Evolutionary conservation across 345 rosid genomes (phyloP), one percentile per base, ranked within the genome.

Genomic region (Populus nigra): DNA sequence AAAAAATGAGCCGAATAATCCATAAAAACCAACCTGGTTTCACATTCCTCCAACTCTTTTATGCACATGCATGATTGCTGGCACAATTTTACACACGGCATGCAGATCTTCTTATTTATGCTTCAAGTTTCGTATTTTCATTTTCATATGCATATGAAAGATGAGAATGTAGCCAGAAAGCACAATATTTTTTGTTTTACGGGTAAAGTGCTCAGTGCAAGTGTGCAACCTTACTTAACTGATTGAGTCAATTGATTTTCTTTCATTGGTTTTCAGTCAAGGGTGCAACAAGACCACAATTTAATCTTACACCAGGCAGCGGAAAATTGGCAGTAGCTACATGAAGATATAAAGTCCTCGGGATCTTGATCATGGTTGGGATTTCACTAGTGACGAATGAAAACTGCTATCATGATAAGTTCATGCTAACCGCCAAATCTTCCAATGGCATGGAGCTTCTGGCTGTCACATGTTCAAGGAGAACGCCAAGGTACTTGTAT

Each of bases 231-330:
- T 20, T 27, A 72, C 36, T 20, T 68, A 49, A 57, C 35, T 18
- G 9, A 47, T 22, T 23, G 25, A 72, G 53, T 61, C 23, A 47
- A 41, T 18, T 62, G 50, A 57, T 61, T 69, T 77, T 73, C 41
- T 67, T 83, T 38, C 66, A 55, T 41, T 77, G 75, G 11, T 78
- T 79, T 73, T 45, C 87, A 84, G 87, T 79, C 38, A 84, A 53
- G 74, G 72, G 73, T 0, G 68, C 76, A 43, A 35, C 79, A 20
- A 76, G 80, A 74, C 27, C 77, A 41, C 78, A 68, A 39, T 41
- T 39, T 5, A 81, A 76, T 71, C 75, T 75, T 23, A 23, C 47
- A 49, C 78, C 67, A 5, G 76, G 50, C n/a, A 78, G 71, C 69
- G 70, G 78, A 78, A 86, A 79, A 11, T 53, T 76, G 62, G 83